phyloP scores from a whole-genome alignment of 441 rosid genomes.

The Pelargonium cotyledonis region DNA sequence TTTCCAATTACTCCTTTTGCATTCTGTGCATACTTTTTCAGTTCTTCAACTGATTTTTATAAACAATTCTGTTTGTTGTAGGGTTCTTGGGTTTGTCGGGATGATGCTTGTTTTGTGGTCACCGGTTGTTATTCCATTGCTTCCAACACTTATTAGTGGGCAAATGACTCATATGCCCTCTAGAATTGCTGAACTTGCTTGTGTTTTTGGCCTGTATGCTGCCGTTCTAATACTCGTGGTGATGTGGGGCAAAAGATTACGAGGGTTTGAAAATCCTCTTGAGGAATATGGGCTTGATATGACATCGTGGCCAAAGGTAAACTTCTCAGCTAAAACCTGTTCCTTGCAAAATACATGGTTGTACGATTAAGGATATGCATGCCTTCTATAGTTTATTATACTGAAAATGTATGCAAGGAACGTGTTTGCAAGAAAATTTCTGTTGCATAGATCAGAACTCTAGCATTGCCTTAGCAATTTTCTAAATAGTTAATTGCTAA shows the following conservation, averaged over 20 bases:
- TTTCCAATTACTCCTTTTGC: not conserved
- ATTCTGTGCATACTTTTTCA: not conserved
- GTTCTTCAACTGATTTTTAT: slow-evolving; percentile 22
- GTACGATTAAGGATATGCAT: not conserved
- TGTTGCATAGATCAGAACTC: too few relatives aligned
- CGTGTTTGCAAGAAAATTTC: too few relatives aligned
- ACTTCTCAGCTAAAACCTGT: slow-evolving; percentile 16
- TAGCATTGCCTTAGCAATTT: too few relatives aligned
- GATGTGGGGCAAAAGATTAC: slow-evolving; percentile 83
- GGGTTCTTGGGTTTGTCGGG: slow-evolving; percentile 70
- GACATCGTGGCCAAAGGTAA: slow-evolving; percentile 47
- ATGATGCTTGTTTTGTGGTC: slow-evolving; percentile 94
- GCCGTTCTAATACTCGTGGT: slow-evolving; percentile 68
- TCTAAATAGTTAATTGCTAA: too few relatives aligned
- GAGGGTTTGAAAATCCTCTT: slow-evolving; percentile 70
- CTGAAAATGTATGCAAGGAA: too few relatives aligned
- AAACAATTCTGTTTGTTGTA: slow-evolving; percentile 19
- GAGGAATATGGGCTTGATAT: slow-evolving; percentile 78
- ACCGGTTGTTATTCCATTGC: slow-evolving; percentile 71
- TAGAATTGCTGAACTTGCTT: slow-evolving; percentile 59
- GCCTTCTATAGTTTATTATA: too few relatives aligned
- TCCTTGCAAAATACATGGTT: not conserved
- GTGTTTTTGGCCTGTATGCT: slow-evolving; percentile 66
- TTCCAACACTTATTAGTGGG: slow-evolving; percentile 78
- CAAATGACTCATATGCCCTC: slow-evolving; percentile 67